Base-by-base conservation (phyloP, 1,284 basidiomycete species). In the Cryptococcus sp. region DNA sequence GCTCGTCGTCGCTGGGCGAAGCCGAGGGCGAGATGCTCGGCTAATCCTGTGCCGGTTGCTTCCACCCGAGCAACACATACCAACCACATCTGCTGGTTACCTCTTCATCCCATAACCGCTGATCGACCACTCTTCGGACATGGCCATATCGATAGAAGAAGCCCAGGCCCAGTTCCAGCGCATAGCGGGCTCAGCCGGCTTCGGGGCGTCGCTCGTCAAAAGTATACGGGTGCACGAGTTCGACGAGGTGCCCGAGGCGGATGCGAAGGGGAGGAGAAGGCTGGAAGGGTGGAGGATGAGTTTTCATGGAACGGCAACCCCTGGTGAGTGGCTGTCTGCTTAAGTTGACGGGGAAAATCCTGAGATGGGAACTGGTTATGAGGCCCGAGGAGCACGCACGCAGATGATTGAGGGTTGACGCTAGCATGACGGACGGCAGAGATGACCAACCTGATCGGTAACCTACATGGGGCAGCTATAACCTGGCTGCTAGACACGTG, bases 401-500 rank as follows among this genome's bases (percentile, higher is more conserved):
- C n/a, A n/a, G 39, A 23, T 28, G n/a, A 39, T 5, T 3, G 39
- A 23, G 20, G 40, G 33, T 8, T 20, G 7, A 18, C 28, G 28
- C 28, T 33, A 5, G 5, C 28, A n/a, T n/a, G 4, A 33, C 28
- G 28, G 33, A n/a, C 7, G 2, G 13, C 46, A 74, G 72, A 63
- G 7, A 71, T 70, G 71, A 54, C 57, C 2, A 75, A 75, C 50
- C 49, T 51, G 5, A 48, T 65, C 16, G 64, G 63, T 2, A 60
- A 48, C 11, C 52, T 75, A 56, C 73, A 75, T 58, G 73, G 73
- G 23, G 73, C 70, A 3, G 70, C 69, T 1, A 56, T 64, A 3
- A 60, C 65, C 4, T 75, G 68, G 68, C 53, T 75, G 28, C 62
- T 75, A 13, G 73, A 75, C 56, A 63, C 63, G 71, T 71, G 49